phyloP scores from a whole-genome alignment of 768 basidiomycete genomes.

The Macrolepiota fuliginosa region DNA sequence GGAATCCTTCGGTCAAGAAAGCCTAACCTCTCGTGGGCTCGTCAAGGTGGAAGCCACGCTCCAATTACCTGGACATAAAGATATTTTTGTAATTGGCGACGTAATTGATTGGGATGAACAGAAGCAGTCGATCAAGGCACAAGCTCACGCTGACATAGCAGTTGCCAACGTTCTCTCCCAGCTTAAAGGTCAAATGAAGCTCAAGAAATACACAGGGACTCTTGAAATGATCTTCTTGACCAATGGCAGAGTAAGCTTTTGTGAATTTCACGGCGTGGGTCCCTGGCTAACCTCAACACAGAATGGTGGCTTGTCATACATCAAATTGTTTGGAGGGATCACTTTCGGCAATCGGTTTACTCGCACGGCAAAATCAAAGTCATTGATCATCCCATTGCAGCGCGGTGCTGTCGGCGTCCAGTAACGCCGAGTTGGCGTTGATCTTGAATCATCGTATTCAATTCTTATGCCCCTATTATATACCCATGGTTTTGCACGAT shows the following conservation, averaged over 20 bases:
- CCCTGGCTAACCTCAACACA: background rate
- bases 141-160: conserved; percentile 16
- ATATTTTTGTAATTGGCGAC: conserved; percentile 23
- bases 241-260: conserved; percentile 13
- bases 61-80: conserved; percentile 18
- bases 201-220: conserved; percentile 13
- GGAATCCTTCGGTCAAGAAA: conserved; percentile 30
- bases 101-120: conserved; percentile 21
- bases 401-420: background rate
- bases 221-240: conserved; percentile 13
- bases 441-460: background rate
- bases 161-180: conserved; percentile 15
- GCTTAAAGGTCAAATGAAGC: conserved; percentile 9
- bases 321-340: conserved; percentile 16
- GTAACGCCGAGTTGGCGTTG: background rate
- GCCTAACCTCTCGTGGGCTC: conserved; percentile 29
- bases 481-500: too few species aligned
- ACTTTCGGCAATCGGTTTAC: conserved; percentile 16
- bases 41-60: conserved; percentile 47
- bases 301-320: conserved; percentile 16
- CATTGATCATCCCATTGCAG: conserved; percentile 8
- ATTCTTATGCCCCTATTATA: too few species aligned
- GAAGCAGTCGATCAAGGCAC: conserved; percentile 19
- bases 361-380: conserved; percentile 15
- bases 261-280: background rate